phyloP scores from a whole-genome alignment of 768 basidiomycete genomes.

The Termitomyces sp. region DNA sequence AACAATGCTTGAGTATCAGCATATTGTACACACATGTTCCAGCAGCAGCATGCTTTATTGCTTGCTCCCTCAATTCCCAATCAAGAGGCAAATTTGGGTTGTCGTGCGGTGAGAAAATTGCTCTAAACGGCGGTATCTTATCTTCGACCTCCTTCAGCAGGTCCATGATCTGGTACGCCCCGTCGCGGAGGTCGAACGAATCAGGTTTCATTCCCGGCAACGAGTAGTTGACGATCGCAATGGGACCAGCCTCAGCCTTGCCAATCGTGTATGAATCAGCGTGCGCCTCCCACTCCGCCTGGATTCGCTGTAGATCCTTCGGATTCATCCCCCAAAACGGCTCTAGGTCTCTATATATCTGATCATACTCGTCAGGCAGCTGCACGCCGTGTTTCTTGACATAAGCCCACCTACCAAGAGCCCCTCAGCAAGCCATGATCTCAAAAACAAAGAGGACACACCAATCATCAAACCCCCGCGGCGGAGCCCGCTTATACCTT shows the following conservation, averaged over 20 bases:
- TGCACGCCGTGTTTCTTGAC: conserved; percentile 60
- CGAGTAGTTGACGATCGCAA: conserved; percentile 26
- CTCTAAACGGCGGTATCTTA: conserved; percentile 41
- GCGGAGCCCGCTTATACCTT: conserved; percentile 71
- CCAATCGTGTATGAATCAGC: conserved; percentile 35
- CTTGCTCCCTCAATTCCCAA: conserved; percentile 27
- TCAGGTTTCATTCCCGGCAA: conserved; percentile 17
- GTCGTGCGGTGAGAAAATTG: conserved; percentile 47
- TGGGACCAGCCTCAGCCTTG: conserved; percentile 21
- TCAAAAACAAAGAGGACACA: background rate
- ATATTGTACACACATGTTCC: conserved; percentile 28
- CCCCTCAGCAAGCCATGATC: background rate
- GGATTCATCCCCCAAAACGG: conserved; percentile 71
- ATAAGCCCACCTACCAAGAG: conserved; percentile 33
- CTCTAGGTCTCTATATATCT: conserved; percentile 66
- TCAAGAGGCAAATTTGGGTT: conserved; percentile 35
- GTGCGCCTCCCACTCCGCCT: conserved; percentile 31
- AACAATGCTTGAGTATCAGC: too few relatives aligned
- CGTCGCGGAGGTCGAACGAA: conserved; percentile 21
- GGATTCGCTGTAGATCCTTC: conserved; percentile 27
- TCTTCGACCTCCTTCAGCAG: conserved; percentile 36
- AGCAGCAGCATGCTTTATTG: conserved; percentile 29
- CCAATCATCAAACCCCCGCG: conserved; percentile 67
- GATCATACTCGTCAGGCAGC: conserved; percentile 83
- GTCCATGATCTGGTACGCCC: conserved; percentile 27